These are phyloP conservation scores for Trichoderma simmonsii DNA, from an alignment of 2,329 filamentous ascomycete species.

Conservation along the genomic window DNA sequence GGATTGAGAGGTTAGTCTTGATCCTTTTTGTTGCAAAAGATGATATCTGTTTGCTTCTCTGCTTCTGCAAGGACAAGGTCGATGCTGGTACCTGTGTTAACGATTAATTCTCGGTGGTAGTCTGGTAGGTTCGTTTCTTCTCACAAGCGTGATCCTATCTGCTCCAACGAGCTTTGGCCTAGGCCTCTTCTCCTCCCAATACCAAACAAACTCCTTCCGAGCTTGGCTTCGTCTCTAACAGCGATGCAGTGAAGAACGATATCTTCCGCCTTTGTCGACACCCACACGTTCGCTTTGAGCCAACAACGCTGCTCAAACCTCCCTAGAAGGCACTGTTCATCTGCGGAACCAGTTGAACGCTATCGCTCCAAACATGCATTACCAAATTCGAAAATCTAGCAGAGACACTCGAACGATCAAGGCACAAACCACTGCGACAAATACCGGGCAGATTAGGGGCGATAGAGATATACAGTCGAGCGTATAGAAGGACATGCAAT, in stretches of 20 bases:
- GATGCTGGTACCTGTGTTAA: neutral
- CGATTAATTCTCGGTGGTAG: neutral
- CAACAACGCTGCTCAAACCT: neutral
- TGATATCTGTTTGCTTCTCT: neutral
- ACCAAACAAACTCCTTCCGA: neutral
- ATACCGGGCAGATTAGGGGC: neutral
- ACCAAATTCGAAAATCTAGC: neutral
- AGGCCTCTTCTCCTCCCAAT: neutral
- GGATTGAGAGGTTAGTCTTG: neutral
- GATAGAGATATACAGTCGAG: neutral
- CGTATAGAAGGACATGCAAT: neutral
- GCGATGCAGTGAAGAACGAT: neutral
- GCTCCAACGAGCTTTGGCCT: neutral
- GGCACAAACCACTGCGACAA: neutral
- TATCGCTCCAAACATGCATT: neutral
- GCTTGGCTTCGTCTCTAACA: neutral
- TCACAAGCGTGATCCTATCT: neutral
- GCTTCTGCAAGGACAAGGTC: neutral
- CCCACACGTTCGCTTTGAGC: neutral
- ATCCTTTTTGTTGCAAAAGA: neutral
- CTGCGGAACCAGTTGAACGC: neutral
- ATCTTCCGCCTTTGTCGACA: neutral
- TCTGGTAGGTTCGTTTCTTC: neutral
- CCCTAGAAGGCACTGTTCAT: neutral
- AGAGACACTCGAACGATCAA: neutral